phyloP scores from a whole-genome alignment of 441 rosid genomes.

The Omphalea diandra region DNA sequence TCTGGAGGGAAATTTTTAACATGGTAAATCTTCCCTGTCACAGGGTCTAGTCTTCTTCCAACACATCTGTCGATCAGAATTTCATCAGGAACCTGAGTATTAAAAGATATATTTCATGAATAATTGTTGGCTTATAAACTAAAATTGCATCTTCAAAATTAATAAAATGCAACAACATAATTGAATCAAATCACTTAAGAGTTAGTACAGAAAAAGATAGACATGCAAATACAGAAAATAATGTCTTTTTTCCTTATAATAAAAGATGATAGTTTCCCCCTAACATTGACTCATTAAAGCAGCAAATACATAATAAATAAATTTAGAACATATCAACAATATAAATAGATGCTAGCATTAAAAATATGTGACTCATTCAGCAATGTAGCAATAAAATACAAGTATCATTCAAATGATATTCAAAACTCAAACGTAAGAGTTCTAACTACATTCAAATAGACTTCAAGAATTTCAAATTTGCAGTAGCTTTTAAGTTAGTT shows the following conservation, averaged over 20 bases:
- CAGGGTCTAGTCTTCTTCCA: constrained; percentile 84
- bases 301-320: not conserved
- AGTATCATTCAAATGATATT: not conserved
- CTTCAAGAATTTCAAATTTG: not conserved
- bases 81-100: constrained; percentile 92
- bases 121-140: constrained; percentile 14
- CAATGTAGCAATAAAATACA: constrained; percentile 1
- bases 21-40: constrained; percentile 80
- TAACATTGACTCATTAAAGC: not conserved
- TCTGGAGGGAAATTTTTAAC: constrained; percentile 69
- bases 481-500: not conserved
- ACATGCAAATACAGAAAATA: not conserved
- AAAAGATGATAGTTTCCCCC: no score
- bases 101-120: constrained; percentile 28
- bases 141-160: not conserved
- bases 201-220: not conserved
- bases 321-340: not conserved
- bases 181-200: not conserved
- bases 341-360: not conserved
- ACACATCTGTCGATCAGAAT: constrained; percentile 86
- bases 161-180: not conserved
- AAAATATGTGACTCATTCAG: not conserved
- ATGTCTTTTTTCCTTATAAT: no score
- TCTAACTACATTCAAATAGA: no score
- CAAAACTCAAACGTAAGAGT: not conserved